phyloP scores from a whole-genome alignment of 2,329 filamentous ascomycete species.

The Trichoderma guizhouense region DNA sequence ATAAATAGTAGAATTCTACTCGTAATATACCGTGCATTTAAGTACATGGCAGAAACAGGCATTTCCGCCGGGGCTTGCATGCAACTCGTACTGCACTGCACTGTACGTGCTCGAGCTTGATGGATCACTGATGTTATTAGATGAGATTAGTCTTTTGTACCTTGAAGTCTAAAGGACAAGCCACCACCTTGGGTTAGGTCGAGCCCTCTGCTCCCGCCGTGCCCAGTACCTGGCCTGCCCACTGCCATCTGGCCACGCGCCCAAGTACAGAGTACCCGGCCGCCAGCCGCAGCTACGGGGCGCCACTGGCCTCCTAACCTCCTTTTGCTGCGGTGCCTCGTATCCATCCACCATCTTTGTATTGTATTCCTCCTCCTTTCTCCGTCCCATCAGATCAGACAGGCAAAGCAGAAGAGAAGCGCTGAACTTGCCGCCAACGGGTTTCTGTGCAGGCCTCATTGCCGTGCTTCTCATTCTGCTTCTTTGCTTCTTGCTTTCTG shows the following conservation, averaged over 20 bases:
- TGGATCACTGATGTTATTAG: neutral
- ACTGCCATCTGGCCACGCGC: neutral
- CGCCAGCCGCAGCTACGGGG: slow-evolving; percentile 1
- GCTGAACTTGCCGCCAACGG: neutral
- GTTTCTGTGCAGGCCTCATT: neutral
- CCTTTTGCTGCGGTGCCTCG: slow-evolving; percentile 16
- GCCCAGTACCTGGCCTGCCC: neutral
- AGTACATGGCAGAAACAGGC: neutral
- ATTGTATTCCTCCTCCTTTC: slow-evolving; percentile 15
- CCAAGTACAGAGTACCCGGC: neutral
- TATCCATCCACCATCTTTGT: slow-evolving; percentile 12
- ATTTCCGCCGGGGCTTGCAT: neutral
- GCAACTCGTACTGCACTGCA: too few species aligned
- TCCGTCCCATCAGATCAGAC: slow-evolving; percentile 10
- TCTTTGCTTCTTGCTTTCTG: neutral
- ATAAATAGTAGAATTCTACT: neutral
- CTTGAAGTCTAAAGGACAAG: slow-evolving; percentile 9
- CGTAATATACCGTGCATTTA: neutral
- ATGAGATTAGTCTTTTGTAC: neutral
- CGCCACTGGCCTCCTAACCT: slow-evolving; percentile 15
- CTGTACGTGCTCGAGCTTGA: neutral
- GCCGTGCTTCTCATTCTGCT: neutral
- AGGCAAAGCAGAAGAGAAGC: neutral
- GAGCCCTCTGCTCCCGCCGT: neutral
- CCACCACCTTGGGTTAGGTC: slow-evolving; percentile 6